Conservation (phyloP, 495 filamentous ascomycete species). For the Parmelia sp. region DNA sequence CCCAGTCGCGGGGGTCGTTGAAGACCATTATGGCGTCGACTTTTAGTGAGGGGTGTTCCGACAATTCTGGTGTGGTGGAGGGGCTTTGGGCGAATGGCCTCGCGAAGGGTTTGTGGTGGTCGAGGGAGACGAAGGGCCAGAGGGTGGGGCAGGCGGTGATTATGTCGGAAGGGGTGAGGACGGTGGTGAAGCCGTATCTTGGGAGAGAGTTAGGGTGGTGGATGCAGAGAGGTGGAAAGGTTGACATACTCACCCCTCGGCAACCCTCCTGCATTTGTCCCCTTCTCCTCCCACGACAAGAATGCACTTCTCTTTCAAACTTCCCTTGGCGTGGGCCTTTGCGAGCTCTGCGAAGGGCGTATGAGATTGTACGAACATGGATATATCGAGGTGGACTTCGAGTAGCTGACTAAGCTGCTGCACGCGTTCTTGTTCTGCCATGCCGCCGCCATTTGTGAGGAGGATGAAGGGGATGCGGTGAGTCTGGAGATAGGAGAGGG, state of each 20-base stretch:
- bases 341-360: constrained; percentile 65
- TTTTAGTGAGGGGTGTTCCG: constrained; percentile 44
- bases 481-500: constrained; percentile 64
- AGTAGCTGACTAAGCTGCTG: constrained; percentile 60
- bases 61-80: constrained; percentile 27
- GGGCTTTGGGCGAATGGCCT: constrained; percentile 42
- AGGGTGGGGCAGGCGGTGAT: constrained; percentile 62
- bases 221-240: background rate
- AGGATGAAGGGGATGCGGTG: constrained; percentile 75
- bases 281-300: constrained; percentile 77
- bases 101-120: constrained; percentile 55
- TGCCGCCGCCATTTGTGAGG: constrained; percentile 84
- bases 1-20: constrained; percentile 93
- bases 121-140: constrained; percentile 70
- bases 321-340: constrained; percentile 28
- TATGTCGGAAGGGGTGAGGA: constrained; percentile 82
- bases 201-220: background rate
- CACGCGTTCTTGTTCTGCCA: constrained; percentile 64
- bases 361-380: constrained; percentile 76
- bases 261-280: constrained; percentile 68
- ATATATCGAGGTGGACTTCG: constrained; percentile 51
- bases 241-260: constrained; percentile 43
- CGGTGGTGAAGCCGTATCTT: constrained; percentile 79
- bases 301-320: constrained; percentile 57
- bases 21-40: constrained; percentile 84